Conservation (phyloP, 495 filamentous ascomycete genomes). For the Aspergillus wentii region DNA sequence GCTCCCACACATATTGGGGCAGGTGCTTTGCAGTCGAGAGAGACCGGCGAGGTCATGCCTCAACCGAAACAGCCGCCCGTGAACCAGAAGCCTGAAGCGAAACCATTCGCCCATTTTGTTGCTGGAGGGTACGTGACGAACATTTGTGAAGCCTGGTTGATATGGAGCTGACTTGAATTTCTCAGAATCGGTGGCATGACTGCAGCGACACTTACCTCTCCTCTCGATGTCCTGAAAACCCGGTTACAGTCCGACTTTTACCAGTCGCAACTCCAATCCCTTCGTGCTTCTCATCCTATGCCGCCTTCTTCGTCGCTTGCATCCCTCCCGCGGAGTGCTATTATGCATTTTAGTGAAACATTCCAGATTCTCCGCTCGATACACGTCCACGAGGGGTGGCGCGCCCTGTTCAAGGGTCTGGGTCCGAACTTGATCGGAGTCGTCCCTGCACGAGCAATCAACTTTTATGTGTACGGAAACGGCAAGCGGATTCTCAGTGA, state of each 20-base stretch:
- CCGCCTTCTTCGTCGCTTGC: conserved; percentile 41
- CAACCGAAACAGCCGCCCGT: conserved; percentile 27
- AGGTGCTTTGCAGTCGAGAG: conserved; percentile 46
- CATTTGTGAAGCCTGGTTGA: too few species aligned
- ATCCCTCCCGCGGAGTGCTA: conserved; percentile 37
- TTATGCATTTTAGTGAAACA: conserved; percentile 51
- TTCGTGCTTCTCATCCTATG: conserved; percentile 35
- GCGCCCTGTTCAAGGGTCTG: conserved; percentile 55
- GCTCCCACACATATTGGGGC: conserved; percentile 4
- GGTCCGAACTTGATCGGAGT: conserved; percentile 55
- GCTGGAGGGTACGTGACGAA: conserved; percentile 67
- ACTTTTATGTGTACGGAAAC: conserved; percentile 57
- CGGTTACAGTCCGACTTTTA: conserved; percentile 89
- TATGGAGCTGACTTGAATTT: conserved; percentile 3
- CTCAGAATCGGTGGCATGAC: conserved; percentile 81
- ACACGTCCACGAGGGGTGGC: conserved; percentile 49
- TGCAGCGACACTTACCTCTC: conserved; percentile 76
- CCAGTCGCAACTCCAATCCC: conserved; percentile 55
- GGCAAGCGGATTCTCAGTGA: conserved; percentile 47
- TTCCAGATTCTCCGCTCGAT: conserved; percentile 53
- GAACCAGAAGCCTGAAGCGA: conserved; percentile 49
- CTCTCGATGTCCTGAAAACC: conserved; percentile 87
- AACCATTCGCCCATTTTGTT: conserved; percentile 85
- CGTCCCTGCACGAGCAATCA: conserved; percentile 54
- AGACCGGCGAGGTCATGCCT: conserved; percentile 55